Evolutionary conservation across 2,329 filamentous ascomycete genomes (phyloP).

Genomic region (Fusarium duplospermum): DNA sequence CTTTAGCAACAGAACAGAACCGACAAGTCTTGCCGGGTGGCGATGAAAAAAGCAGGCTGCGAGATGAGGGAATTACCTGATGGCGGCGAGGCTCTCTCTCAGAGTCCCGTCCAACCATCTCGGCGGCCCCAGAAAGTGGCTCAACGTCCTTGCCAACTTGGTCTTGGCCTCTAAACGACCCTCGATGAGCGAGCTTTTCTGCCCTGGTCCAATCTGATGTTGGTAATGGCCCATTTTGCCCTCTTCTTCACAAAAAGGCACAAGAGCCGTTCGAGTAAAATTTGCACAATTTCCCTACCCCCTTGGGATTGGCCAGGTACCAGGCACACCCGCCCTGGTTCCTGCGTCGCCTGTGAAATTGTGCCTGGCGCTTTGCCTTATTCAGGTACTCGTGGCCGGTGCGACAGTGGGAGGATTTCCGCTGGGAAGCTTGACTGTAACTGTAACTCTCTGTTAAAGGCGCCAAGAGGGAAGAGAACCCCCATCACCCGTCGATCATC

Average conservation of each 20-base stretch:
- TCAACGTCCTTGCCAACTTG: background rate
- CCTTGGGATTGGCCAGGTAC: conserved; percentile 24
- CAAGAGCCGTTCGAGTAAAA: conserved; percentile 36
- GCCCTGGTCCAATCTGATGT: conserved; percentile 22
- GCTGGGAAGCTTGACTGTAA: background rate
- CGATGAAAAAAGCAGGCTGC: conserved; percentile 26
- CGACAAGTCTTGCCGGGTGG: conserved; percentile 10
- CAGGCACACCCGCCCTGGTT: conserved; percentile 36
- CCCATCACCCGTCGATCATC: conserved; percentile 14
- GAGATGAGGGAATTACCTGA: conserved; percentile 38
- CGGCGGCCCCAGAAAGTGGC: background rate
- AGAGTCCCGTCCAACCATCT: conserved; percentile 1
- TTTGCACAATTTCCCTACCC: conserved; percentile 46
- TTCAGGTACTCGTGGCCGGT: conserved; percentile 5
- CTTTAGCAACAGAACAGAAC: background rate
- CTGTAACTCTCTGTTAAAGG: background rate
- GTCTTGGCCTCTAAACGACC: conserved; percentile 20
- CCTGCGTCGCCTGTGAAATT: conserved; percentile 37
- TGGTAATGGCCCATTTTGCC: conserved; percentile 13
- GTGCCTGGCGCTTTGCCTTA: conserved; percentile 39
- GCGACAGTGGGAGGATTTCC: background rate
- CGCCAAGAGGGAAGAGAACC: conserved; percentile 16
- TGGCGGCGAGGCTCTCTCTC: conserved; percentile 4
- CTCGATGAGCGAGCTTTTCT: background rate
- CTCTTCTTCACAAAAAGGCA: conserved; percentile 23